Evolutionary conservation across 2,329 filamentous ascomycete species (phyloP).

Genomic region (Tolypocladium amazonense): DNA sequence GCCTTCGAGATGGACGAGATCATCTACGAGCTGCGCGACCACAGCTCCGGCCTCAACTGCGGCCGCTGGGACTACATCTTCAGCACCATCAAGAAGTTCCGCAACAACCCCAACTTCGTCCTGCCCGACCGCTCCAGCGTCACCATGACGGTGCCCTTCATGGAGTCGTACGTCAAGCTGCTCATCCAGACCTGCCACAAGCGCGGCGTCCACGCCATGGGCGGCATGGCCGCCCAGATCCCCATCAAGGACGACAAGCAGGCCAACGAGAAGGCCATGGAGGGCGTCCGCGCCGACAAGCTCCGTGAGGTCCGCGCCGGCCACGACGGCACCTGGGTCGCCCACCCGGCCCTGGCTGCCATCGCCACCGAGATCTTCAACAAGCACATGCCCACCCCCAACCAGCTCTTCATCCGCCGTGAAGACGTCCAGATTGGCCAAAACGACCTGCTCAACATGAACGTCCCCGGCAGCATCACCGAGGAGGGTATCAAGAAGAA

Average conservation of each 20-base stretch:
- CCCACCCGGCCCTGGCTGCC: conserved; percentile 79
- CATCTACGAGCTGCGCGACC: conserved; percentile 96
- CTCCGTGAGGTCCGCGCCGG: conserved; percentile 89
- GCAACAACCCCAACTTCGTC: conserved; percentile 84
- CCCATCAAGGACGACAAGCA: conserved; percentile 91
- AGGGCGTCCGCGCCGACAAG: conserved; percentile 86
- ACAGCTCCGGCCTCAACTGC: conserved; percentile 94
- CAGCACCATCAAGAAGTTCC: conserved; percentile 98
- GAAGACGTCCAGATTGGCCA: conserved; percentile 80
- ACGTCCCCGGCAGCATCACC: conserved; percentile 83
- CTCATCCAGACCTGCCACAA: conserved; percentile 97
- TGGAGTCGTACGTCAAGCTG: conserved; percentile 91
- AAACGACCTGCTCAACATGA: conserved; percentile 96
- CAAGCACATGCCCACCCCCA: conserved; percentile 96
- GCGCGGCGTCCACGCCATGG: conserved; percentile 96
- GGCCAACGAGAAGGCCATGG: conserved; percentile 92
- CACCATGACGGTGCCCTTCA: conserved; percentile 97
- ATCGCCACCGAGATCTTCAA: conserved; percentile 95
- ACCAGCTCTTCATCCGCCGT: conserved; percentile 84
- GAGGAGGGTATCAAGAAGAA: conserved; percentile 97
- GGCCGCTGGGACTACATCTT: conserved; percentile 99
- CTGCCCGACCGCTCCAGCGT: conserved; percentile 84
- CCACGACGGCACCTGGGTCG: conserved; percentile 95
- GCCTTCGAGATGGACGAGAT: conserved; percentile 99
- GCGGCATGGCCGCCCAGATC: conserved; percentile 97